Base-by-base conservation (phyloP, 768 basidiomycete genomes). In the Boletus pseudo-olivaceus region DNA sequence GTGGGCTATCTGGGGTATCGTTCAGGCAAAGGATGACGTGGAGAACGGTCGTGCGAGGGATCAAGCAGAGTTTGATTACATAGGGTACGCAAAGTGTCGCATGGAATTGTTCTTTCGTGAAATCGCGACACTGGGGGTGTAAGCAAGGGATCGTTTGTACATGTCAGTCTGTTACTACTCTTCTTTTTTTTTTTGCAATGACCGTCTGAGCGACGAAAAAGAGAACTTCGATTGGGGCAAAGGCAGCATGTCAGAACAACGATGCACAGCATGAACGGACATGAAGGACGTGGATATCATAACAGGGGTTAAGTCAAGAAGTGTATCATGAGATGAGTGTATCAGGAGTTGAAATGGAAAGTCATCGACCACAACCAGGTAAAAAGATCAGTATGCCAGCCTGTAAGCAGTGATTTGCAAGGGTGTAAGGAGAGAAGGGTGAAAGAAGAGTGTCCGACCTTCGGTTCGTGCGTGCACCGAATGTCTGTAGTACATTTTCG, bases 1-100 rank as follows among this genome's bases (percentile, higher is more conserved):
- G 81, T 98, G 96, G 94, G 85, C 90, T 7, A 74, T 98, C 41
- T 99, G 97, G 97, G 93, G 90, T 8, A 78, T 98, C 58, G 84
- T 98, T 5, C 93, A 96, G 71, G 93, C 91, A 7, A 82, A 82
- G 58, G 90, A 92, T 60, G 82, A 86, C 60, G 58, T 92, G 7
- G 80, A 86, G 61, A 78, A 72, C 17, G 75, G 77, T 38, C 79
- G 40, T 15, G 15, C 17, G 78, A 42, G 74, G 70, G 34, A 14
- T 35, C 79, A 83, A 60, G 81, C 81, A 15, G 96, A 94, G 60
- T 98, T 97, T 67, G 90, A 98, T 72, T 97, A 98, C 71, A 70
- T 98, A 57, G 77, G 78, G 11, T 98, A 97, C 67, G 85, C 94
- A 17, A 75, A 72, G 57, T 80, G 81, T 67, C 82, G 88, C 34